These are phyloP conservation scores for Rhodosporidiobolus odoratus DNA, from an alignment of 768 basidiomycete species.

Conservation along the genomic window DNA sequence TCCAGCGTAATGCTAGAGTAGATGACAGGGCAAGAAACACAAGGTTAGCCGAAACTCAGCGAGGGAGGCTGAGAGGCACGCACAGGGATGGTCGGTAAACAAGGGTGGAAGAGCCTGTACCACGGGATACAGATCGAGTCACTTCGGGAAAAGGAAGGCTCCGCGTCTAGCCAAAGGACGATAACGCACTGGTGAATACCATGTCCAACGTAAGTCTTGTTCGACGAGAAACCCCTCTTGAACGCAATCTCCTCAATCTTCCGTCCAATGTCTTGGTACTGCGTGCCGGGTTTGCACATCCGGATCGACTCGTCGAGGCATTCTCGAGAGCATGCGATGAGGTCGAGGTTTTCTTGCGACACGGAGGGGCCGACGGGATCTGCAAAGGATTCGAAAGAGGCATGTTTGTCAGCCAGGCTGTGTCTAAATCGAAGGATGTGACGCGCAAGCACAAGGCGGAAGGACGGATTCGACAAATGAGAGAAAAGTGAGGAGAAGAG, in stretches of 20 bases:
- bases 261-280: conserved; percentile 83
- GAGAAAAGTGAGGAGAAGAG: conserved; percentile 48
- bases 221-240: conserved; percentile 77
- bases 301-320: conserved; percentile 84
- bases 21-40: not conserved
- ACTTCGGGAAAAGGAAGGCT: not conserved
- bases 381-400: too few relatives aligned
- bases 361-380: conserved; percentile 46
- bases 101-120: conserved; percentile 1
- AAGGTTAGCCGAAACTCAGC: not conserved
- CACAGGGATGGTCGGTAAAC: conserved; percentile 40
- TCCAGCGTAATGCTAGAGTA: conserved; percentile 36
- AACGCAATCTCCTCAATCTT: conserved; percentile 80
- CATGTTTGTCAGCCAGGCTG: too few relatives aligned
- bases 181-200: conserved; percentile 39
- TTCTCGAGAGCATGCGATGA: conserved; percentile 75
- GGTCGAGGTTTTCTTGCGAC: conserved; percentile 69
- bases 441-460: too few relatives aligned
- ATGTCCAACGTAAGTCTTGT: conserved; percentile 56
- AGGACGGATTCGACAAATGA: too few relatives aligned
- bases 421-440: too few relatives aligned
- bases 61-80: not conserved
- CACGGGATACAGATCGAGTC: too few relatives aligned
- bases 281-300: conserved; percentile 83
- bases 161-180: not conserved